These are phyloP conservation scores for Pseudonitzschia multistriata DNA, from an alignment of 108 stramenopile species.

Conservation along the genomic window DNA sequence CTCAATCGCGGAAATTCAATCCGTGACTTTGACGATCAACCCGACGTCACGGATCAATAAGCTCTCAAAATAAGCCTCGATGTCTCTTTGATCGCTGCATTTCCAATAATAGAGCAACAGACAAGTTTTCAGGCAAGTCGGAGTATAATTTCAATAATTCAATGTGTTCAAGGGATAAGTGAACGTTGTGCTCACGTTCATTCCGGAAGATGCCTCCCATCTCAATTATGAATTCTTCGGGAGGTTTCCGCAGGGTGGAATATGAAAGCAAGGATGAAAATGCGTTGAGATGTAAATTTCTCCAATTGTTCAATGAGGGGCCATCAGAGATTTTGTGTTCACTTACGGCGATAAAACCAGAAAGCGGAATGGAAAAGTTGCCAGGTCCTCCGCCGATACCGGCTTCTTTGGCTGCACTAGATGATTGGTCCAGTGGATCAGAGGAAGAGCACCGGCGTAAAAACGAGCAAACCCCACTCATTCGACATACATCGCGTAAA, in stretches of 20 bases:
- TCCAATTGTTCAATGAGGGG: background rate
- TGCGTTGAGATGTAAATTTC: background rate
- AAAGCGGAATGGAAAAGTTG: background rate
- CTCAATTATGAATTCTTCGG: background rate
- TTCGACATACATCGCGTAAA: conserved; percentile 5
- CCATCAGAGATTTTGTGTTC: too few species aligned
- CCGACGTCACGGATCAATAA: too few species aligned
- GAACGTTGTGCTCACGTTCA: background rate
- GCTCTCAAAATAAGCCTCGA: too few species aligned
- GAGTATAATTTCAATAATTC: background rate
- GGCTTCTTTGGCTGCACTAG: background rate
- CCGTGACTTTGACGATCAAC: too few species aligned
- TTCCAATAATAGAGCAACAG: too few species aligned
- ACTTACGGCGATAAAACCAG: background rate
- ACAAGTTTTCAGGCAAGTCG: background rate
- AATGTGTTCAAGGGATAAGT: background rate
- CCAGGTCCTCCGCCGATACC: background rate
- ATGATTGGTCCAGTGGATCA: background rate
- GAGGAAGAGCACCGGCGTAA: background rate
- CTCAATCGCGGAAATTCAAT: background rate
- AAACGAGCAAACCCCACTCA: conserved; percentile 10
- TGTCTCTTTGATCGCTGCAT: too few species aligned
- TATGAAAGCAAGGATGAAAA: background rate
- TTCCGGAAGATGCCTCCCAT: background rate
- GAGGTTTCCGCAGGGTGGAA: background rate